Evolutionary conservation across 2,329 filamentous ascomycete species (phyloP).

Genomic region (Acephala macrosclerotiorum): DNA sequence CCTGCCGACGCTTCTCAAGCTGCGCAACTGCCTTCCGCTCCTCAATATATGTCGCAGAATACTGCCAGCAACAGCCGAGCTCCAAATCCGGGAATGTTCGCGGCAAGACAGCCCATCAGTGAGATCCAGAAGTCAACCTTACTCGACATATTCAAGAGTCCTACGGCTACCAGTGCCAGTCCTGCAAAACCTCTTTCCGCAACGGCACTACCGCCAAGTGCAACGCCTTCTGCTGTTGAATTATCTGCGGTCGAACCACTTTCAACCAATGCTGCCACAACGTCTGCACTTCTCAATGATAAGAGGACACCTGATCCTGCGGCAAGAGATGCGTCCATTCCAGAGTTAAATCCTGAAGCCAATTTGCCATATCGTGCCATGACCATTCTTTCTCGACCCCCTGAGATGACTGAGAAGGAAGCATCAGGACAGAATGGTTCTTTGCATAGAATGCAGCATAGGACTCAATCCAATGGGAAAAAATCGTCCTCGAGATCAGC

Average conservation of each 20-base stretch:
- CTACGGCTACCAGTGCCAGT: slow-evolving; percentile 30
- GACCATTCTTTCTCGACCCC: slow-evolving; percentile 39
- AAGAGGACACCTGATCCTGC: slow-evolving; percentile 33
- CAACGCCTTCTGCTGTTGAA: slow-evolving; percentile 42
- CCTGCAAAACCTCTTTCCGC: slow-evolving; percentile 27
- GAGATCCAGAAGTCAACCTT: slow-evolving; percentile 41
- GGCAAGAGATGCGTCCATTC: slow-evolving; percentile 27
- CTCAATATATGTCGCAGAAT: slow-evolving; percentile 12
- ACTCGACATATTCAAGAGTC: slow-evolving; percentile 43
- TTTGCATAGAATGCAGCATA: slow-evolving; percentile 7
- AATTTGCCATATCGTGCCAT: slow-evolving; percentile 40
- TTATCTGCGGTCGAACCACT: slow-evolving; percentile 43
- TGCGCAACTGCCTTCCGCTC: slow-evolving; percentile 16
- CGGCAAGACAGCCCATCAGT: slow-evolving; percentile 36
- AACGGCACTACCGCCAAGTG: slow-evolving; percentile 36
- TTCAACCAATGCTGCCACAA: slow-evolving; percentile 31
- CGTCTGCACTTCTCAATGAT: slow-evolving; percentile 31
- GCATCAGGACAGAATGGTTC: slow-evolving; percentile 10
- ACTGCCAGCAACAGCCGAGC: slow-evolving; percentile 22
- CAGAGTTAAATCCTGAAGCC: slow-evolving; percentile 36
- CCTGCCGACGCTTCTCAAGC: slow-evolving; percentile 35
- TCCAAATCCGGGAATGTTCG: slow-evolving; percentile 24
- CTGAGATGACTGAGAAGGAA: slow-evolving; percentile 30
- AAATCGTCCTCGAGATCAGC: slow-evolving; percentile 14
- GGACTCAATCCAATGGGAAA: slow-evolving; percentile 19